Base-by-base conservation (phyloP, 2,329 filamentous ascomycete species). In the Botrytis squamosa region DNA sequence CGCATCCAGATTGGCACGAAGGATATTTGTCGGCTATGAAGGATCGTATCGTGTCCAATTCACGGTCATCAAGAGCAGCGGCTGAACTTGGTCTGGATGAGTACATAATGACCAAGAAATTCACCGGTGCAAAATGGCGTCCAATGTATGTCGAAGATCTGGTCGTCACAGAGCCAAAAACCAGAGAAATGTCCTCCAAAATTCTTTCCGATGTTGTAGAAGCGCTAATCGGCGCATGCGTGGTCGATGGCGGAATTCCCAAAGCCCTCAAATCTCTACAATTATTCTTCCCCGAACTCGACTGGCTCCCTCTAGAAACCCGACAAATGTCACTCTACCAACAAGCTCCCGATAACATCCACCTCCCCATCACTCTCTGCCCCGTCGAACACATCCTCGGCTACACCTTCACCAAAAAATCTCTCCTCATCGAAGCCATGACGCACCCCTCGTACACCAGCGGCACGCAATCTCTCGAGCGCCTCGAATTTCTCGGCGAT, bases 401-500 rank as follows among this genome's bases (percentile, higher is more conserved):
- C 0, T 93, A 97, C 81, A 84, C 80, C 0, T 98, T 98, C 81
- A 82, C 76, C 1, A 90, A 93, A 77, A 89, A 90, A 76, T 80
- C 85, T 0, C 84, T 97, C 0, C 85, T 98, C 0, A 79, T 92
- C 0, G 93, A 98, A 83, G 92, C 95, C 3, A 85, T 95, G 68
- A 97, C 94, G 0, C 95, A 98, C 79, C 85, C 89, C 0, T 95
- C 93, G 0, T 85, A 80, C 77, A 82, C 80, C 62, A 73, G 81
- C 8, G 86, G 85, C 69, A 84, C 86, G 7, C 84, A 85, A 3
- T 85, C 83, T 36, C 86, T 89, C 20, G 92, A 98, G 77, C 88
- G 94, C 0, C 87, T 98, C 1, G 95, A 98, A 80, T 97, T 96
- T 78, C 84, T 98, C 0, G 95, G 95, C 1, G 95, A 98, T 78